Base-by-base conservation (phyloP, 2,329 filamentous ascomycete species). In the Fusarium sororula region DNA sequence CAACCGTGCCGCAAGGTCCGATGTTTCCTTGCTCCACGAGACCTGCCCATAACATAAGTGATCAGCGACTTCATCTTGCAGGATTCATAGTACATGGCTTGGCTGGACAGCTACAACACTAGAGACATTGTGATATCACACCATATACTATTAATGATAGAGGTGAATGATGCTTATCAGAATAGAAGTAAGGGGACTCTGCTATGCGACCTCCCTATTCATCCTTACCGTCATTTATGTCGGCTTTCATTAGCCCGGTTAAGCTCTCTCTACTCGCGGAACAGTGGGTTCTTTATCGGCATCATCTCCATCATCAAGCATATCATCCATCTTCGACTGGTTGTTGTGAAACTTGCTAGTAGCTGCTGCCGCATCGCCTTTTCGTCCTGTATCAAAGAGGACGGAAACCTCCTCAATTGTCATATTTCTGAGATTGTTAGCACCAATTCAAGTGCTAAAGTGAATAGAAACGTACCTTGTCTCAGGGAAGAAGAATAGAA, bases 401-500 rank as follows among this genome's bases (percentile, higher is more conserved):
- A 75, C 56, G 14, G 73, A 72, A 4, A 75, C 60, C 22, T 75
- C 73, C 32, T 75, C 73, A 13, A 75, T 75, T 0, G 72, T 75
- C 56, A 67, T 70, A 5, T 70, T 70, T 44, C 70, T 72, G 10
- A 11, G 7, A 20, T 5, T 12, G n/a, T 70, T 3, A 68, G 39
- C 4, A 10, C 4, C 15, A 14, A 7, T 5, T 11, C 3, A 14
- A 28, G 42, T 4, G 7, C 3, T 6, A 9, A 13, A 12, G 10
- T 12, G 3, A 12, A 32, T 3, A 47, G 26, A 7, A 28, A 48
- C 44, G 26, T 68, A 69, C 74, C 66, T 74, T 5, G 75, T 77
- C 45, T 77, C 75, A 2, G 73, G 75, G 63, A 77, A 77, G 66
- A 68, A 75, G 53, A 77, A 76, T 13, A 68, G 26, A 1, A 72